Base-by-base conservation (phyloP, 2,329 filamentous ascomycete genomes). In the Amauroascus verrucosus region DNA sequence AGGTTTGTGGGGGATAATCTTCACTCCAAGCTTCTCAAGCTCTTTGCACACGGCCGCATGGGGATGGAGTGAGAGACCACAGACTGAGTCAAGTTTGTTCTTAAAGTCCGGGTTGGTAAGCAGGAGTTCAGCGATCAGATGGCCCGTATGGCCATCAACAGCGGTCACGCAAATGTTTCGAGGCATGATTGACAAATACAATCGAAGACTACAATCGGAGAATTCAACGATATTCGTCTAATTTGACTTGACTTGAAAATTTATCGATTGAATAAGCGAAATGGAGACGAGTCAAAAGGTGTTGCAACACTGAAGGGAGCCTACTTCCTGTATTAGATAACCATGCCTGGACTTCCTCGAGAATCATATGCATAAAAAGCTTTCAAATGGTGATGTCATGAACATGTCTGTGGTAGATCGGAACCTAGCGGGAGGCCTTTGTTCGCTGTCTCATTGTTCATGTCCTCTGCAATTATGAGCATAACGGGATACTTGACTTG, bases 101-200 rank as follows among this genome's bases (percentile, higher is more conserved):
- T 65, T 67, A 65, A 78, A 77, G 20, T 69, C 63, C 6, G 60
- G 57, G 28, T 75, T 60, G 20, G 66, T 72, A 45, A 77, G 69
- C 40, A 77, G 66, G 6, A 77, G 67, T 58, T 78, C 73, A 37
- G 73, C 72, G 58, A 78, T 77, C 54, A 73, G 64, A 57, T 75
- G 77, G 57, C 75, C 75, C 3, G 74, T 77, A 53, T 77, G 67
- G 60, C 76, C 75, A 41, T 78, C 75, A 11, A 70, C 67, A 30
- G 75, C 70, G 1, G 73, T 76, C 59, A 77, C 67, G 59, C 71
- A 74, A 49, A 78, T 58, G 50, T 76, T 76, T 57, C 73, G 73
- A 0, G 73, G 62, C 73, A 76, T 76, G 45, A 3, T 43, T 9
- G 6, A 16, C 11, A 2, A 11, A 20, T 43, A 11, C 2, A 26